Conservation (phyloP, 257 asterid genomes). For the Anisodus tanguticus region DNA sequence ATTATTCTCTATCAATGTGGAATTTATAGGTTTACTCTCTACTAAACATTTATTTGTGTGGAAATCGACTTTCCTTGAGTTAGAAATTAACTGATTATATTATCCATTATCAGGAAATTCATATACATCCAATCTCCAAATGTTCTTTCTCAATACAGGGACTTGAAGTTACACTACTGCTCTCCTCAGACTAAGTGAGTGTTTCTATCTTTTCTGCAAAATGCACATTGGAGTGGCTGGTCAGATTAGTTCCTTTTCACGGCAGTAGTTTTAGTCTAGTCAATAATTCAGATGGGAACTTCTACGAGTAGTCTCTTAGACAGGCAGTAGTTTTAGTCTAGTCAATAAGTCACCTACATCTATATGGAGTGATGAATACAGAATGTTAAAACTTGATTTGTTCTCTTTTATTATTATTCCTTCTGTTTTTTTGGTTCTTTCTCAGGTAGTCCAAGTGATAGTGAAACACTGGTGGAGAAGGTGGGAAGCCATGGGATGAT, state of each 20-base stretch:
- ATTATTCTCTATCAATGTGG: neutral
- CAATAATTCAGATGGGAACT: neutral
- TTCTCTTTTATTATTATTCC: neutral
- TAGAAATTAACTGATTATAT: neutral
- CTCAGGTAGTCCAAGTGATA: neutral
- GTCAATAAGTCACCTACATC: neutral
- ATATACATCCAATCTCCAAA: neutral
- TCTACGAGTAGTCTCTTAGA: neutral
- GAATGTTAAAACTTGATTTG: neutral
- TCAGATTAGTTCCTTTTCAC: too few species aligned
- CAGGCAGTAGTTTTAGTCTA: neutral
- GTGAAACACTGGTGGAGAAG: constrained; percentile 21
- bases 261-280: too few species aligned
- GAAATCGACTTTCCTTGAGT: neutral
- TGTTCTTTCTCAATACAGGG: neutral
- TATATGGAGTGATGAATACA: neutral
- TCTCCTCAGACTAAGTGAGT: neutral
- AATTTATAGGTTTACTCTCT: neutral
- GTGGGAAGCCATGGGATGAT: neutral
- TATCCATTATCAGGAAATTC: neutral
- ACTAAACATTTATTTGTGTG: too few species aligned
- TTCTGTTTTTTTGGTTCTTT: neutral
- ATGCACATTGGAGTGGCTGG: neutral
- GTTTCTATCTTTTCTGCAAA: neutral
- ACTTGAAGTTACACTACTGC: neutral